Conservation (phyloP, 345 rosid genomes). For the Eucalyptus shirleyi region DNA sequence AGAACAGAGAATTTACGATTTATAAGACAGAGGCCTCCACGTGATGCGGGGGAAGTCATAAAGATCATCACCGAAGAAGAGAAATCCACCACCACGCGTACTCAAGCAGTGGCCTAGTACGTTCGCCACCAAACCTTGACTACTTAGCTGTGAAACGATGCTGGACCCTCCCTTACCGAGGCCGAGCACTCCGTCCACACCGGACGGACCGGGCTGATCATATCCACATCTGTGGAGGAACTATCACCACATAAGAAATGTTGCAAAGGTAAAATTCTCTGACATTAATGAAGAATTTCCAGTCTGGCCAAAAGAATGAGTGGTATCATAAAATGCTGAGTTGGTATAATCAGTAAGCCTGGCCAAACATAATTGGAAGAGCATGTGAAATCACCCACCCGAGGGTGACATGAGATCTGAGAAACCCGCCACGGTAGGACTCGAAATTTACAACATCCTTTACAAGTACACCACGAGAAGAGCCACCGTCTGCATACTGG, state of each 20-base stretch:
- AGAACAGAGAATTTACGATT: not conserved
- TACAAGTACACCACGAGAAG: slow-evolving; percentile 81
- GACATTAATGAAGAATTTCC: not conserved
- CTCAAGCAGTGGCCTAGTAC: slow-evolving; percentile 87
- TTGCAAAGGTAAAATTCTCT: not conserved
- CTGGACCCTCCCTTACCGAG: slow-evolving; percentile 86
- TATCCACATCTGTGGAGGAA: slow-evolving; percentile 62
- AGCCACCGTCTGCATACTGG: slow-evolving; percentile 83
- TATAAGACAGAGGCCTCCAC: slow-evolving; percentile 74
- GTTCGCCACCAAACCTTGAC: slow-evolving; percentile 51
- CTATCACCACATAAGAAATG: not conserved
- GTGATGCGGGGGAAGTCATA: slow-evolving; percentile 42
- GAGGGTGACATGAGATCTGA: slow-evolving; percentile 54
- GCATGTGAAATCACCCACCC: slow-evolving; percentile 31
- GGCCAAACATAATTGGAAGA: not conserved
- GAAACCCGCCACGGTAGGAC: slow-evolving; percentile 31
- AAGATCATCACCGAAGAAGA: slow-evolving; percentile 78
- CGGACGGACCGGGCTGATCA: slow-evolving; percentile 17
- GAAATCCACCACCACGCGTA: slow-evolving; percentile 68
- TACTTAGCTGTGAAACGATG: slow-evolving; percentile 67
- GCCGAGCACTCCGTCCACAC: slow-evolving; percentile 32
- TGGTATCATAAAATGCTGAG: not conserved
- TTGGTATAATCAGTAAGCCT: not conserved
- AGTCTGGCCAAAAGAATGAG: not conserved
- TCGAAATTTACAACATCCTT: slow-evolving; percentile 59